Evolutionary conservation across 257 asterid species (phyloP).

Genomic region (Thymus quinquecostatus): DNA sequence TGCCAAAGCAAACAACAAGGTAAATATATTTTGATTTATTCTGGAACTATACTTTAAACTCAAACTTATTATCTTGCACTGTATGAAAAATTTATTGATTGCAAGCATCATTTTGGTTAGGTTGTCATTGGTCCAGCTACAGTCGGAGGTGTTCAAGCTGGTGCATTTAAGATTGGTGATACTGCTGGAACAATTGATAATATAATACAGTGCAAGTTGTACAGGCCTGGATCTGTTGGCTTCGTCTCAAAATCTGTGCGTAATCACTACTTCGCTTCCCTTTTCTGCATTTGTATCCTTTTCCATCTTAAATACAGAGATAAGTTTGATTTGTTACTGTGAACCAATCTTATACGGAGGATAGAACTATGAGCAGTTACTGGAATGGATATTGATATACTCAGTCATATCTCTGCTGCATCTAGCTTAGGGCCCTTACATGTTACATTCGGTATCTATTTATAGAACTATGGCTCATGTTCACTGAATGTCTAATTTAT

Average conservation of each 20-base stretch:
- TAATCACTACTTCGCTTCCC: constrained; percentile 29
- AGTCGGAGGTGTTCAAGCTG: constrained; percentile 99
- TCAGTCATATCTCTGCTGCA: constrained; percentile 10
- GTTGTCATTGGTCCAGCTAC: constrained; percentile 98
- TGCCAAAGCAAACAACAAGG: constrained; percentile 98
- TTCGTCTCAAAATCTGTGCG: constrained; percentile 98
- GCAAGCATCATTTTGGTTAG: constrained; percentile 39
- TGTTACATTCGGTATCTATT: not conserved
- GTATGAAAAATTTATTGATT: constrained; percentile 25
- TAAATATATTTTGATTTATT: constrained; percentile 33
- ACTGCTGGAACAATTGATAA: constrained; percentile 99
- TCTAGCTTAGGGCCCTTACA: constrained; percentile 6
- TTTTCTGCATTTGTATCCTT: not conserved
- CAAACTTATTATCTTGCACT: constrained; percentile 10
- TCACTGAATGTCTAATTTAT: constrained; percentile 26
- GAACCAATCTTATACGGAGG: constrained; percentile 16
- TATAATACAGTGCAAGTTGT: constrained; percentile 88
- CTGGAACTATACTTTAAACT: constrained; percentile 29
- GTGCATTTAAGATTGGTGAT: constrained; percentile 98
- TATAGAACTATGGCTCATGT: constrained; percentile 20
- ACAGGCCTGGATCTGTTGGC: constrained; percentile 98
- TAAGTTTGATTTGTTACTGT: not conserved
- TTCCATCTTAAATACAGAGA: constrained; percentile 19
- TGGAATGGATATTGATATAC: constrained; percentile 10
- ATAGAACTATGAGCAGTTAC: constrained; percentile 19